Base-by-base conservation (phyloP, 2,329 filamentous ascomycete genomes). In the Orbilia ellipsospora region DNA sequence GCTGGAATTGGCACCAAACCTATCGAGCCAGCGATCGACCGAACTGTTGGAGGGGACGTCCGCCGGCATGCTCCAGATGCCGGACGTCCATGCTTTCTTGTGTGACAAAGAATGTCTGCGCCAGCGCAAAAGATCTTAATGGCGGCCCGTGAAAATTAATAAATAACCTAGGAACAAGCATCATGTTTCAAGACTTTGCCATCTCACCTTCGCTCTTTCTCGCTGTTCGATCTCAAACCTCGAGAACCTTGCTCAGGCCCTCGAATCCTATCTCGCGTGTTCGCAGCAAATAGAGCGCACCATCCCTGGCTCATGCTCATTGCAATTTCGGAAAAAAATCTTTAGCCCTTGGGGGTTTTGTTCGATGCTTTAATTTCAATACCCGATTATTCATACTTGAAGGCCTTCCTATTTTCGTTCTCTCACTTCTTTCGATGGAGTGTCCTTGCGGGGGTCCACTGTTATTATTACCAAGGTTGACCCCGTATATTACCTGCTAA, bases 311-410 rank as follows among this genome's bases (percentile, higher is more conserved):
- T 26, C 44, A 18, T 48, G 31, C 1, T 36, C 59, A 45, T 57
- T 52, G 61, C 54, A 73, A 73, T 73, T 73, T 73, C 60, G 68
- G 68, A 40, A 60, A 59, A 65, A 65, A 48, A n/a, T 10, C 12
- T 36, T 36, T 36, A 36, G 10, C 31, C 31, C 31, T 36, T 36
- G 31, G 31, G 31, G 31, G 3, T 36, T 36, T 36, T 36, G 3
- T 36, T 36, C 31, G 31, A 36, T 36, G 10, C 31, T 36, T 36
- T 36, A 36, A 36, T 6, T 36, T 36, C 31, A 36, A 36, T 8
- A 5, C 3, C 8, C 16, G 13, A 20, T 57, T 20, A n/a, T 57
- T 20, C n/a, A 36, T 36, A 36, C 31, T 57, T 42, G 15, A 26
- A 4, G 4, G 18, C 23, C 51, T 31, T 31, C 23, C 51, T 15